These are phyloP conservation scores for Aspergillus carlsbadensis DNA, from an alignment of 495 filamentous ascomycete genomes.

Conservation along the genomic window DNA sequence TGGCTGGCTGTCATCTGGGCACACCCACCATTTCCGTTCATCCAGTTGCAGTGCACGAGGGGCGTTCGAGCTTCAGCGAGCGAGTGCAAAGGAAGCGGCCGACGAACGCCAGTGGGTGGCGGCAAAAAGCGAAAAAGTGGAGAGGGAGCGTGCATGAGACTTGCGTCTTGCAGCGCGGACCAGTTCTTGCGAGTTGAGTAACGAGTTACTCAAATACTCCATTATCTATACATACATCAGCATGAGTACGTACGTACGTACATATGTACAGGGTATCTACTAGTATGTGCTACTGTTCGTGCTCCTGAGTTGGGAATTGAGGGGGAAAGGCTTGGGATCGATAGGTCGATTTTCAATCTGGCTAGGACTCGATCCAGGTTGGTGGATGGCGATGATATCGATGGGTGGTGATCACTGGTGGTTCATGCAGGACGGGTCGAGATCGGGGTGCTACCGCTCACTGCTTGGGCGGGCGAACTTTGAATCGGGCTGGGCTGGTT, in stretches of 20 bases:
- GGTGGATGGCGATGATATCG: not conserved
- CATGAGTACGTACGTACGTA: too few relatives aligned
- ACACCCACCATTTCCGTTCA: not conserved
- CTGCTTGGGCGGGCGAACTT: too few relatives aligned
- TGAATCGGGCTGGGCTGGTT: not conserved
- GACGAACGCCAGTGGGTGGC: too few relatives aligned
- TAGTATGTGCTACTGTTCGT: too few relatives aligned
- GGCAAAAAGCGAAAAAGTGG: too few relatives aligned
- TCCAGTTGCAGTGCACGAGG: not conserved
- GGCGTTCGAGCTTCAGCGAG: too few relatives aligned
- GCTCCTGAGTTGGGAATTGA: too few relatives aligned
- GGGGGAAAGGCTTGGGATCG: slow-evolving; percentile 8
- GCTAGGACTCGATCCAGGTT: slow-evolving; percentile 10
- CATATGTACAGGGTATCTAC: too few relatives aligned
- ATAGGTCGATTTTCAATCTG: slow-evolving; percentile 21
- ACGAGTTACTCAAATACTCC: not conserved
- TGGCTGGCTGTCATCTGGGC: slow-evolving; percentile 24
- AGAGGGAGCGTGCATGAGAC: too few relatives aligned
- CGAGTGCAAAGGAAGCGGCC: too few relatives aligned
- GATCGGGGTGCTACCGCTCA: too few relatives aligned
- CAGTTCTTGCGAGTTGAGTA: not conserved
- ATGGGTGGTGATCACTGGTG: slow-evolving; percentile 2
- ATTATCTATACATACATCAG: too few relatives aligned
- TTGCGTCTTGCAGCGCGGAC: not conserved
- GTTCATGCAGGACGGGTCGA: slow-evolving; percentile 17